These are phyloP conservation scores for Phyllosticta citribraziliensis DNA, from an alignment of 2,329 filamentous ascomycete genomes.

Conservation along the genomic window DNA sequence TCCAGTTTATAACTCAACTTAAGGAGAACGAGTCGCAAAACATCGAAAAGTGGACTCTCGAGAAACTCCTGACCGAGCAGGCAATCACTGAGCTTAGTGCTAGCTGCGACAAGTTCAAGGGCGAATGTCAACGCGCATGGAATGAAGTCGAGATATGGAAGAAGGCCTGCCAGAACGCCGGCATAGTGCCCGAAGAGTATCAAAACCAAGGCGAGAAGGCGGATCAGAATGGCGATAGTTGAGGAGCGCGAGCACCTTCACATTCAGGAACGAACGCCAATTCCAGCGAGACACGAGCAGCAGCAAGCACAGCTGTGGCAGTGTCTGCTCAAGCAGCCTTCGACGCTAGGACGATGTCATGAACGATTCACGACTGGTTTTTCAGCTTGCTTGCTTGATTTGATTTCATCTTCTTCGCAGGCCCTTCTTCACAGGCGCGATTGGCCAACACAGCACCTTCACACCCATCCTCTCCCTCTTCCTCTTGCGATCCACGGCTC, in stretches of 20 bases:
- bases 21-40: conserved; percentile 92
- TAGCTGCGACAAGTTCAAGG: conserved; percentile 79
- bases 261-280: too few species aligned
- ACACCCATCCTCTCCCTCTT: not conserved
- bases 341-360: not conserved
- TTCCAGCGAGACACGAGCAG: not conserved
- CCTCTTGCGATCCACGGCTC: not conserved
- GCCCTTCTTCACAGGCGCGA: not conserved
- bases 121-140: conserved; percentile 68
- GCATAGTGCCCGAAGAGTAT: conserved; percentile 30
- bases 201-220: conserved; percentile 30
- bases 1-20: conserved; percentile 87
- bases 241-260: not conserved
- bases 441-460: not conserved
- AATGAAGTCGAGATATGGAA: conserved; percentile 73
- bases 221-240: conserved; percentile 27
- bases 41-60: conserved; percentile 86
- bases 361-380: not conserved
- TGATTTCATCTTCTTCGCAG: not conserved
- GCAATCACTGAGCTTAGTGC: conserved; percentile 79
- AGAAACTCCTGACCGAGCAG: conserved; percentile 83
- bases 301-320: not conserved
- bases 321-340: not conserved
- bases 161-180: conserved; percentile 32
- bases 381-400: not conserved